Evolutionary conservation across 768 basidiomycete genomes (phyloP), one percentile per base, ranked within the genome.

Genomic region (Royoungia palumana): DNA sequence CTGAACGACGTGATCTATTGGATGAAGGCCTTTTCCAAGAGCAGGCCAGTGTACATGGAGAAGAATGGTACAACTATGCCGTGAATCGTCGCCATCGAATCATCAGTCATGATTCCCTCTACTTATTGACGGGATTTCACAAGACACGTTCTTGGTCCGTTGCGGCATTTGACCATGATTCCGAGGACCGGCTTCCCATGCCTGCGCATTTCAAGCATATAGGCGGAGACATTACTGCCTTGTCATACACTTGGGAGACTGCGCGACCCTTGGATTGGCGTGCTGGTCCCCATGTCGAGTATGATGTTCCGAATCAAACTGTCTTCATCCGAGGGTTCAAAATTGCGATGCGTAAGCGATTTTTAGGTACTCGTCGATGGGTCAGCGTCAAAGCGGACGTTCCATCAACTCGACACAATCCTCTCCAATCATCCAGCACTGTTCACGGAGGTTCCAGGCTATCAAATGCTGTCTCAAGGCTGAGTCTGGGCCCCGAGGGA

Each of bases 1-100:
- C 64, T 1, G 44, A 45, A 27, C 54, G 54, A 19, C 47, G 55
- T 20, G 55, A 62, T 36, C 55, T 67, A n/a, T 51, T 48, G n/a
- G 60, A 65, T 2, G 40, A 59, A 22, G 35, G 22, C 28, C 27
- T 22, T 5, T 64, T 70, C 22, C 38, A 50, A 17, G 51, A 58
- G 64, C 63, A 1, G 49, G 49, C 16, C 12, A 35, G 35, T 46
- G 67, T 38, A 6, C 47, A 68, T 49, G 66, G 56, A 1, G 46
- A 35, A 21, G 47, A 49, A 9, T 68, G 68, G 68, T 70, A 67
- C 46, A 36, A 51, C 20, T 63, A 58, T 25, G 61, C 49, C 6
- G 53, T 58, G 27, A 21, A 39, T 27, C 3, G 42, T 56, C 17
- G 54, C 32, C 14, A 47, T 1, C 51, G 30, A 11, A 51, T 55